These are phyloP conservation scores for Anastatica hierochuntica DNA, from an alignment of 345 rosid species.

Conservation along the genomic window DNA sequence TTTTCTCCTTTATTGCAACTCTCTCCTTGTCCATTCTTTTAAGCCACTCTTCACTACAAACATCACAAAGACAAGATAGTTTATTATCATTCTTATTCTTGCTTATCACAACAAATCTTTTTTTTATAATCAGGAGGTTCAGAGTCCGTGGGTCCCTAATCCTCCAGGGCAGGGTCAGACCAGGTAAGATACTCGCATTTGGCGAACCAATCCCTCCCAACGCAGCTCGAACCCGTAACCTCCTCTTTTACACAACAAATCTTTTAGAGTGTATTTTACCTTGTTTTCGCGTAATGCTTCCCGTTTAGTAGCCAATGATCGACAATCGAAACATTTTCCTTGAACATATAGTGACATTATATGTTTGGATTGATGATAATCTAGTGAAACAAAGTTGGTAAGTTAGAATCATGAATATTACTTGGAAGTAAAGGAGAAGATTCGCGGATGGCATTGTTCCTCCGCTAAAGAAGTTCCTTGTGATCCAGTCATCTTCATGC, in stretches of 20 bases:
- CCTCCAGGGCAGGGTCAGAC: too few relatives aligned
- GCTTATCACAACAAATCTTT: not conserved
- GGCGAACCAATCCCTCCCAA: too few relatives aligned
- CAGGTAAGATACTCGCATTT: too few relatives aligned
- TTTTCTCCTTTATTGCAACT: constrained; percentile 44
- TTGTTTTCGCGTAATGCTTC: constrained; percentile 74
- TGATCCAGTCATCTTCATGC: constrained; percentile 89
- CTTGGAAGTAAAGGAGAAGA: constrained; percentile 89
- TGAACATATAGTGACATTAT: not conserved
- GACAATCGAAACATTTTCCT: constrained; percentile 69
- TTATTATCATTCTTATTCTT: not conserved
- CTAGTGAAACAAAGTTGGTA: not conserved
- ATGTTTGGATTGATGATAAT: not conserved
- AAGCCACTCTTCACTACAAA: constrained; percentile 74
- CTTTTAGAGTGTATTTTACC: constrained; percentile 28
- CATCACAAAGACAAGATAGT: not conserved
- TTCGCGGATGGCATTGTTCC: constrained; percentile 88
- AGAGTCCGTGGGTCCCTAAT: too few relatives aligned
- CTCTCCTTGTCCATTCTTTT: constrained; percentile 66
- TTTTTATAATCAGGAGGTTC: too few relatives aligned
- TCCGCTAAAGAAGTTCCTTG: constrained; percentile 76
- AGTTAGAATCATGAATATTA: constrained; percentile 15
- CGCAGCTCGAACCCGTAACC: too few relatives aligned
- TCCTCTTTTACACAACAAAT: too few relatives aligned
- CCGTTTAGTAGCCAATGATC: constrained; percentile 82